Percentiles rank a stretch among this genome's conserved stretches.
phyloP scores from a whole-genome alignment of 2,329 filamentous ascomycete genomes.

The Berkeleyomyces basicola region DNA sequence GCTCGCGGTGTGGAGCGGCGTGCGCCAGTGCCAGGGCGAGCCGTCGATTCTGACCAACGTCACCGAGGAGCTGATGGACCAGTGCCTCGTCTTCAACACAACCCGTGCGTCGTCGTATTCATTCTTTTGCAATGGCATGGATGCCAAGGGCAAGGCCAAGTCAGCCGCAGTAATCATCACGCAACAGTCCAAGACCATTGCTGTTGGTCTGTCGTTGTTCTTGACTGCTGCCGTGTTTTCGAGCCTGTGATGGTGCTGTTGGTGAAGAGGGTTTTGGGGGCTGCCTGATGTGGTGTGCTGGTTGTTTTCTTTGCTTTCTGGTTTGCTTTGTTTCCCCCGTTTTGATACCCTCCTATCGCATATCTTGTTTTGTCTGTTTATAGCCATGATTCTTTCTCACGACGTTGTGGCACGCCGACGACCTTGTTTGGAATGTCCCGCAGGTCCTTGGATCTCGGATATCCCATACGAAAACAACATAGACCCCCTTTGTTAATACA shows the following conservation, averaged over 20 bases:
- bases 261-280: neutral
- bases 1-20: slow-evolving; percentile 31
- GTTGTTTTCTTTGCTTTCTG: neutral
- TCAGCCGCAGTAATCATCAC: slow-evolving; percentile 5
- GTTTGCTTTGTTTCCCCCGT: neutral
- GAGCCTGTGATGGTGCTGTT: slow-evolving; percentile 1
- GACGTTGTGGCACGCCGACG: neutral
- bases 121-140: slow-evolving; percentile 12
- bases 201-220: slow-evolving; percentile 2
- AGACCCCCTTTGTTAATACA: too few relatives aligned
- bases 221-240: slow-evolving; percentile 11
- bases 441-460: too few relatives aligned
- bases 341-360: slow-evolving; percentile 10
- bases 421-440: neutral
- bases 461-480: too few relatives aligned
- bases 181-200: slow-evolving; percentile 10
- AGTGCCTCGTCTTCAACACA: slow-evolving; percentile 13
- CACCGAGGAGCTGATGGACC: slow-evolving; percentile 15
- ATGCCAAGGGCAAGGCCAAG: slow-evolving; percentile 10
- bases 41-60: slow-evolving; percentile 49
- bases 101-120: slow-evolving; percentile 11
- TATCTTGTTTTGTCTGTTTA: neutral
- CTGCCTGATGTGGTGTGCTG: too few relatives aligned
- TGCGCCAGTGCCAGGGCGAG: slow-evolving; percentile 50
- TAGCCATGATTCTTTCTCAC: neutral